Conservation (phyloP, 495 filamentous ascomycete genomes). For the Melanomma pulvis-pyrius region DNA sequence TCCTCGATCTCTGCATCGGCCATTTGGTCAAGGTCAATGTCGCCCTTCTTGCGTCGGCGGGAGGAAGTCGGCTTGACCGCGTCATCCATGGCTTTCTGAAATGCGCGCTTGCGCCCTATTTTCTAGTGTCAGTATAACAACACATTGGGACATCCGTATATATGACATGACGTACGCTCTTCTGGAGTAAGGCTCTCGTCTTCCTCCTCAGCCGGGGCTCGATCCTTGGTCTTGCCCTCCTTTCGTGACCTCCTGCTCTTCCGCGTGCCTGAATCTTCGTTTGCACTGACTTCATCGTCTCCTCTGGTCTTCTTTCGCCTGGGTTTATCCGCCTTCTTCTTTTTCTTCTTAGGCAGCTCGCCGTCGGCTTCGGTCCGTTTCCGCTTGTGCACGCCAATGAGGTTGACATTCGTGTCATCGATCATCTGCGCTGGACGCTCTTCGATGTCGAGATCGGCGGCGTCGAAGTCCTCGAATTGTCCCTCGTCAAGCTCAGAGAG, state of each 20-base stretch:
- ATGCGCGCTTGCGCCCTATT: slow-evolving; percentile 69
- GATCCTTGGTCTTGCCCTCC: slow-evolving; percentile 45
- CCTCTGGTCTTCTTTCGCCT: slow-evolving; percentile 65
- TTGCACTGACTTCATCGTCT: slow-evolving; percentile 58
- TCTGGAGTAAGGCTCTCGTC: slow-evolving; percentile 58
- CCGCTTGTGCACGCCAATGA: slow-evolving; percentile 76
- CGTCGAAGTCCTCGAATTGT: slow-evolving; percentile 90
- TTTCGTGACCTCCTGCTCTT: slow-evolving; percentile 50
- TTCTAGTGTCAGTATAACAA: slow-evolving; percentile 22
- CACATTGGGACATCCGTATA: neutral
- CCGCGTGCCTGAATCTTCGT: slow-evolving; percentile 60
- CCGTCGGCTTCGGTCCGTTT: slow-evolving; percentile 68
- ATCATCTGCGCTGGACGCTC: slow-evolving; percentile 77
- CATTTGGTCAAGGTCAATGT: slow-evolving; percentile 86
- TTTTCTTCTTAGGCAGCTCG: slow-evolving; percentile 62
- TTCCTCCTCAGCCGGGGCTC: slow-evolving; percentile 62
- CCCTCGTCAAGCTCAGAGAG: slow-evolving; percentile 93
- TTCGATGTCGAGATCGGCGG: slow-evolving; percentile 71
- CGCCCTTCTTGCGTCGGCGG: slow-evolving; percentile 81
- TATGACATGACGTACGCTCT: slow-evolving; percentile 47
- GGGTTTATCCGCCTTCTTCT: slow-evolving; percentile 68
- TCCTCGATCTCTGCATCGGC: slow-evolving; percentile 86
- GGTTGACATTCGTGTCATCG: slow-evolving; percentile 78
- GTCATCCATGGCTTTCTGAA: slow-evolving; percentile 85
- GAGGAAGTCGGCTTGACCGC: slow-evolving; percentile 74